Conservation (phyloP, 805 yeast genomes). For the Metschnikowia gruessii region DNA sequence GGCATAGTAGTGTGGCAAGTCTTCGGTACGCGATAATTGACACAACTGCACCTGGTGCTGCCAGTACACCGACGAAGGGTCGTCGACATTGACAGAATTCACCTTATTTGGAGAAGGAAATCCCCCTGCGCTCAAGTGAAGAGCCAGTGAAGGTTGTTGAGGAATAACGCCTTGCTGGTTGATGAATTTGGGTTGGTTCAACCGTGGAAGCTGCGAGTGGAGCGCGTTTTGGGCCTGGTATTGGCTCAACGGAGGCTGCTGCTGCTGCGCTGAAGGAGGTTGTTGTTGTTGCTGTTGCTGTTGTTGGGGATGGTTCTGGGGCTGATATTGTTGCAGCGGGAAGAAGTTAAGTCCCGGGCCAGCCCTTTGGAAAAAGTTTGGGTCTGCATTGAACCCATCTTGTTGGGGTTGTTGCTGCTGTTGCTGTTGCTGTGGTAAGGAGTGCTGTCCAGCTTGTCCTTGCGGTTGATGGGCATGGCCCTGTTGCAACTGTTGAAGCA, state of each 20-base stretch:
- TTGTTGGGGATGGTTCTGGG: slow-evolving; percentile 30
- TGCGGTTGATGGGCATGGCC: slow-evolving; percentile 36
- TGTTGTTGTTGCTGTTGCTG: slow-evolving; percentile 22
- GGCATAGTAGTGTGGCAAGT: slow-evolving; percentile 77
- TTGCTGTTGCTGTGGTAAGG: slow-evolving; percentile 29
- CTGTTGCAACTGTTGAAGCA: slow-evolving; percentile 43
- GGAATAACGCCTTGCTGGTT: slow-evolving; percentile 13
- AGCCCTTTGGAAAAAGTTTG: slow-evolving; percentile 23
- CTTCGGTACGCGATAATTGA: slow-evolving; percentile 62
- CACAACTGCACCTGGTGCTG: slow-evolving; percentile 75
- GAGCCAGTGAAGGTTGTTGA: slow-evolving; percentile 15
- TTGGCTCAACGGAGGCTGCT: slow-evolving; percentile 14
- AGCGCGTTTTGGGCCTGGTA: slow-evolving; percentile 17
- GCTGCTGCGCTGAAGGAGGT: slow-evolving; percentile 14
- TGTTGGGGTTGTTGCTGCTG: slow-evolving; percentile 27
- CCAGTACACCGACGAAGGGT: slow-evolving; percentile 56
- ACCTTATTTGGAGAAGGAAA: slow-evolving; percentile 29
- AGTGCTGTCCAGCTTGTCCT: slow-evolving; percentile 21
- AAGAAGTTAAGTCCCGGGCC: slow-evolving; percentile 22
- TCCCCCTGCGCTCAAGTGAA: slow-evolving; percentile 15
- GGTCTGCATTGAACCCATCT: slow-evolving; percentile 26
- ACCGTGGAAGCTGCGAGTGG: slow-evolving; percentile 25
- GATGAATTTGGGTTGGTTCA: slow-evolving; percentile 22
- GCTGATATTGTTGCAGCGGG: slow-evolving; percentile 26
- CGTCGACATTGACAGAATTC: slow-evolving; percentile 31